Base-by-base conservation (phyloP, 1,284 basidiomycete species). In the Malassezia equina region DNA sequence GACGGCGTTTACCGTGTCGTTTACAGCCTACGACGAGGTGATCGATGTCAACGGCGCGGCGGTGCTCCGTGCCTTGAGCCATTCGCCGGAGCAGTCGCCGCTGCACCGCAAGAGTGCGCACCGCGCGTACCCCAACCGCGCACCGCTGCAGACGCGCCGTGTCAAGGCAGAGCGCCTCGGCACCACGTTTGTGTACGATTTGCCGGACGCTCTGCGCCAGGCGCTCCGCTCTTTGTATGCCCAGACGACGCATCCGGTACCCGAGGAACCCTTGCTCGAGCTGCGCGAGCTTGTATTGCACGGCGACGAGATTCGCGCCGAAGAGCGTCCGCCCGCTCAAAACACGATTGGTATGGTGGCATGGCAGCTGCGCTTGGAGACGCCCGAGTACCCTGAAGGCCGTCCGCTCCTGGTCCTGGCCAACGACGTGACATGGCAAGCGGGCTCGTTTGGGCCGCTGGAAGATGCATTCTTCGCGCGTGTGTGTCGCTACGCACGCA, bases 161-260 rank as follows among this genome's bases (percentile, higher is more conserved):
- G 96, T 95, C 79, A 91, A 96, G 73, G 94, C 94, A n/a, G 94
- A 98, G 77, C 83, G 94, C 54, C 85, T 95, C 62, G 93, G 94
- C 58, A 99, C 94, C 28, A 98, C 93, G 46, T 99, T 98, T 74
- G 91, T 87, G 39, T 78, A 98, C 78, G 94, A 98, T 79, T 96
- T 98, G 84, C 90, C 94, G 45, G 93, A 95, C 71, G 83, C 98
- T 56, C 95, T 98, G 80, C 85, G 90, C 47, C 96, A 98, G 78
- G 90, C 93, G 7, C 79, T 96, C 59, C 87, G 90, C 72, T 89
- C 91, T 70, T 81, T 88, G 60, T 99, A 93, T 93, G 79, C 81
- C 64, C 84, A 45, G 17, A 29, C 27, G 13, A 3, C 12, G 33
- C 44, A 28, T 11, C 19, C 21, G 21, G 47, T 31, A 33, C 47